Evolutionary conservation across 805 yeast genomes (phyloP).

Genomic region (Lachancea mirantina): DNA sequence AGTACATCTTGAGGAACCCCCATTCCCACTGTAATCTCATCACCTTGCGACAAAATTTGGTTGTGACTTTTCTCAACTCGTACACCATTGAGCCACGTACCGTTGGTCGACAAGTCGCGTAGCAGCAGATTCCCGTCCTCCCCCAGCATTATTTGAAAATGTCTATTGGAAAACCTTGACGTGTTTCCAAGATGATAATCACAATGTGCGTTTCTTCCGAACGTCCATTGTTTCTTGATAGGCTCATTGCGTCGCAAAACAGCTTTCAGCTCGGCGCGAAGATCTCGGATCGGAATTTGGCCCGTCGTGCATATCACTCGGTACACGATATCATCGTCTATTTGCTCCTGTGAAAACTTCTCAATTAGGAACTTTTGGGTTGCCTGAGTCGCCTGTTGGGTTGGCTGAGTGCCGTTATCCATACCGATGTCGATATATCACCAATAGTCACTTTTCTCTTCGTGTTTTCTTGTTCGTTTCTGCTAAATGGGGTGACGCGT

Average conservation of each 20-base stretch:
- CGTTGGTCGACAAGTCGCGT: slow-evolving; percentile 79
- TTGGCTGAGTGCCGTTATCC: slow-evolving; percentile 35
- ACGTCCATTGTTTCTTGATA: slow-evolving; percentile 46
- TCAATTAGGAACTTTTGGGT: slow-evolving; percentile 31
- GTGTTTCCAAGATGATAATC: slow-evolving; percentile 59
- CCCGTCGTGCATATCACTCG: slow-evolving; percentile 56
- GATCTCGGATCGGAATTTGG: slow-evolving; percentile 42
- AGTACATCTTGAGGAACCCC: slow-evolving; percentile 70
- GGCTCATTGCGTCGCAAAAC: slow-evolving; percentile 19
- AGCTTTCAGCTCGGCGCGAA: slow-evolving; percentile 32
- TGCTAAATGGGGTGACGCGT: too few species aligned
- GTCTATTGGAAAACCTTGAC: slow-evolving; percentile 66
- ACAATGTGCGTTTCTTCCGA: slow-evolving; percentile 64
- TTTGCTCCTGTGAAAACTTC: slow-evolving; percentile 33
- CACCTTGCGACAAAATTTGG: slow-evolving; percentile 83
- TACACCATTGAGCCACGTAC: slow-evolving; percentile 76
- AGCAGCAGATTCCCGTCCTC: slow-evolving; percentile 42
- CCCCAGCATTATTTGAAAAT: slow-evolving; percentile 64
- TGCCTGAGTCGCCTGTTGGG: slow-evolving; percentile 40
- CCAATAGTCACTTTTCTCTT: too few species aligned
- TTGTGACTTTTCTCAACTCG: slow-evolving; percentile 70
- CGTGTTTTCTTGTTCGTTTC: too few species aligned
- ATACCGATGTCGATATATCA: too few species aligned
- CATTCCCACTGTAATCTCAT: slow-evolving; percentile 82
- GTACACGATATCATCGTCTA: slow-evolving; percentile 41